These are phyloP conservation scores for Erythrobasidium yunnanense DNA, from an alignment of 768 basidiomycete species.

Conservation along the genomic window DNA sequence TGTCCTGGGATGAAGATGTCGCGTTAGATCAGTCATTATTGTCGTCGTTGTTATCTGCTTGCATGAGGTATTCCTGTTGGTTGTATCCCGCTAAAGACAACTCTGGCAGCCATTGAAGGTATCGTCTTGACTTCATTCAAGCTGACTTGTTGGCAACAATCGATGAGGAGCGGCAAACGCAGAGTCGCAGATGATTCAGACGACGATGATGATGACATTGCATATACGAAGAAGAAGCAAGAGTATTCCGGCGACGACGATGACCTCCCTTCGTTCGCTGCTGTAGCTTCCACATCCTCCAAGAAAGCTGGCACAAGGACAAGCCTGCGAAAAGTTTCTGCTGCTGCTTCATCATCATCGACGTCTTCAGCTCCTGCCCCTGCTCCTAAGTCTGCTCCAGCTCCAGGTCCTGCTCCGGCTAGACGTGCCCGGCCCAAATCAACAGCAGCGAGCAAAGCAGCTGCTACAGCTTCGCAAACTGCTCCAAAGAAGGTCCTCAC, in stretches of 20 bases:
- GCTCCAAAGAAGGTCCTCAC: neutral
- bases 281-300: too few species aligned
- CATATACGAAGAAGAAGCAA: too few species aligned
- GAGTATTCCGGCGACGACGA: too few species aligned
- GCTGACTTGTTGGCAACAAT: neutral
- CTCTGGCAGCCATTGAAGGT: slow-evolving; percentile 22
- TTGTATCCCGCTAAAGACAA: slow-evolving; percentile 80
- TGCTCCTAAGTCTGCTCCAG: too few species aligned
- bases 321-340: too few species aligned
- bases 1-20: slow-evolving; percentile 40
- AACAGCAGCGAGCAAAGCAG: neutral
- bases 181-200: too few species aligned
- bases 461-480: neutral
- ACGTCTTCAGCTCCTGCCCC: too few species aligned
- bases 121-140: neutral
- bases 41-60: slow-evolving; percentile 1
- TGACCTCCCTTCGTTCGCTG: too few species aligned
- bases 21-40: neutral
- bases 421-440: neutral
- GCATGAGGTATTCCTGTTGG: slow-evolving; percentile 88
- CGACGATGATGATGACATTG: too few species aligned
- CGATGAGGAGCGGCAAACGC: neutral
- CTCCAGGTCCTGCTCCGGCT: neutral
- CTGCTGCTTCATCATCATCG: too few species aligned
- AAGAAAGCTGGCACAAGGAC: too few species aligned